A percentile compares a stretch with the other conserved stretches of the same genome.
These are phyloP conservation scores for Codiaeum variegatum DNA, from an alignment of 441 rosid species.

Conservation along the genomic window DNA sequence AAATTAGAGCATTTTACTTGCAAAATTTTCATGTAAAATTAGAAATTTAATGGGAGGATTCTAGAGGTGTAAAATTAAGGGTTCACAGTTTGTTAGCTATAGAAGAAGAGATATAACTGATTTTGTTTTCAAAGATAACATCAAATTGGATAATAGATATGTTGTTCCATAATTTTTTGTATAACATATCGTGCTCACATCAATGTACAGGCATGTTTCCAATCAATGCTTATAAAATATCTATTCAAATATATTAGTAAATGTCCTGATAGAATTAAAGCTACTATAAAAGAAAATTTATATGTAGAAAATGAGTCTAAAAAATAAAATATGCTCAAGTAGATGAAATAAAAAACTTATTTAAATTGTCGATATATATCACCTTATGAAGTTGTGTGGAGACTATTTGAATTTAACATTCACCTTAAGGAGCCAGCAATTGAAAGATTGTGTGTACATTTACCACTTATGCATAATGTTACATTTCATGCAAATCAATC, in stretches of 20 bases:
- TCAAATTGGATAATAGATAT: not conserved
- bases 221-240: not conserved
- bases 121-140: not conserved
- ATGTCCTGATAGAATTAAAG: not conserved
- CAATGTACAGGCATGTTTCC: conserved; percentile 1
- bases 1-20: too few relatives aligned
- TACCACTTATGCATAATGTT: not conserved
- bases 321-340: not conserved
- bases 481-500: not conserved
- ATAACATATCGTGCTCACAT: conserved; percentile 16
- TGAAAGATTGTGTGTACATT: not conserved
- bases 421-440: not conserved
- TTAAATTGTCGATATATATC: not conserved
- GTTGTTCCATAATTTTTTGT: conserved; percentile 15
- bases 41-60: too few relatives aligned
- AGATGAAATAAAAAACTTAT: not conserved
- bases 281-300: not conserved
- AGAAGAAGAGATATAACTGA: not conserved
- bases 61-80: too few relatives aligned
- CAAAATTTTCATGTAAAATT: too few relatives aligned
- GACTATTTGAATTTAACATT: not conserved
- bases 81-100: not conserved
- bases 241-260: not conserved
- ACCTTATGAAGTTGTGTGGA: not conserved
- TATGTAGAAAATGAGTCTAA: not conserved